A percentile compares a stretch with the other conserved stretches of the same genome.
phyloP scores from a whole-genome alignment of 169 alveolate species.

The Theileria parva region DNA sequence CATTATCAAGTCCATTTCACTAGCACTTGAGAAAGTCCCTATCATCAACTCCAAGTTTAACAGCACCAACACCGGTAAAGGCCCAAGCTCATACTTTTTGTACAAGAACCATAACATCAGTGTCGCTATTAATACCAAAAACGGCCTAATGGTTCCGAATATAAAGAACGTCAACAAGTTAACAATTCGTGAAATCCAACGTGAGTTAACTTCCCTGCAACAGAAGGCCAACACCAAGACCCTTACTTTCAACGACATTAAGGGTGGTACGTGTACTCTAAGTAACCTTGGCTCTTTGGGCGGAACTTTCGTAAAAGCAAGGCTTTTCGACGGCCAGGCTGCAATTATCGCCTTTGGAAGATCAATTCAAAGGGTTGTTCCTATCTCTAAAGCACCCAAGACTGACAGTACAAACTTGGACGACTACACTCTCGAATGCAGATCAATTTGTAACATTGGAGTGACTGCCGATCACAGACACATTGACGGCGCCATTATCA shows the following conservation, averaged over 20 bases:
- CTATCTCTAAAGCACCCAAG: constrained; percentile 61
- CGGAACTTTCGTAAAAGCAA: constrained; percentile 90
- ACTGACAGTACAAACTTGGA: constrained; percentile 29
- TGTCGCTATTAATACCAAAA: constrained; percentile 90
- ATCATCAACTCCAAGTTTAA: constrained; percentile 84
- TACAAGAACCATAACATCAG: constrained; percentile 87
- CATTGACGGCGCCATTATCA: constrained; percentile 92
- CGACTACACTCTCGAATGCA: constrained; percentile 38
- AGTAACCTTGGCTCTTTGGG: constrained; percentile 93
- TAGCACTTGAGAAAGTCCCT: constrained; percentile 84
- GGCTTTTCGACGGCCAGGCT: constrained; percentile 90
- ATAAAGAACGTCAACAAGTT: constrained; percentile 87
- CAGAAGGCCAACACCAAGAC: constrained; percentile 76
- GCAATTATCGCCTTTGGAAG: constrained; percentile 84
- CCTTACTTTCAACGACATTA: constrained; percentile 82
- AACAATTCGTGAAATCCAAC: constrained; percentile 84
- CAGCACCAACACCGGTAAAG: constrained; percentile 39
- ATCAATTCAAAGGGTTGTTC: constrained; percentile 17
- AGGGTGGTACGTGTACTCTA: constrained; percentile 89
- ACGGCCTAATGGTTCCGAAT: constrained; percentile 92
- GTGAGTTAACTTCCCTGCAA: constrained; percentile 81
- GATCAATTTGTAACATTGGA: constrained; percentile 72
- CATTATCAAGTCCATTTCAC: constrained; percentile 87
- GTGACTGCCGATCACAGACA: constrained; percentile 94
- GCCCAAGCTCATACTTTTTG: constrained; percentile 48